phyloP scores from a whole-genome alignment of 257 asterid species.

The Solanum bulbocastanum region DNA sequence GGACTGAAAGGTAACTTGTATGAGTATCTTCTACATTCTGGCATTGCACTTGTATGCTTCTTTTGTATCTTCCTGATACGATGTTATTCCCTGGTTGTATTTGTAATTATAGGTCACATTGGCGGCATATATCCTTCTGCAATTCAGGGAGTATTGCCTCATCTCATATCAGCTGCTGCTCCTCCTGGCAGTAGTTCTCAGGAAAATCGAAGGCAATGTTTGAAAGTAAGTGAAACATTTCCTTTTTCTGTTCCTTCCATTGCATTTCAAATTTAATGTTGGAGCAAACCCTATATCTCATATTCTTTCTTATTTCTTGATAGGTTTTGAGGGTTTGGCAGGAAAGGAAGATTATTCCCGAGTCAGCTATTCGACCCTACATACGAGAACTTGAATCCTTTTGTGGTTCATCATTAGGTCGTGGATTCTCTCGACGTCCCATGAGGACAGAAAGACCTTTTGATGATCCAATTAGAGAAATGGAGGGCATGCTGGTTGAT shows the following conservation, averaged over 20 bases:
- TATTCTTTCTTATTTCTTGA: not conserved
- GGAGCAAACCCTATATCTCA: not conserved
- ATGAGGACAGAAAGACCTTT: constrained; percentile 69
- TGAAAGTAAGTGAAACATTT: constrained; percentile 49
- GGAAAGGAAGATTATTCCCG: constrained; percentile 79
- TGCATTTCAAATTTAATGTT: not conserved
- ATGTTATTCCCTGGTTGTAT: constrained; percentile 8
- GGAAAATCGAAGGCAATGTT: constrained; percentile 83
- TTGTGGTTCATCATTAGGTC: constrained; percentile 51
- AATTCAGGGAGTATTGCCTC: constrained; percentile 65
- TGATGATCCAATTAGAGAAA: constrained; percentile 83
- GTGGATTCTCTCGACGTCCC: constrained; percentile 49
- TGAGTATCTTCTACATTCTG: constrained; percentile 2
- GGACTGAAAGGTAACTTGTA: constrained; percentile 56
- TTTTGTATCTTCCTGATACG: not conserved
- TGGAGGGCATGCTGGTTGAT: constrained; percentile 93
- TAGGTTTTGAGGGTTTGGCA: constrained; percentile 96
- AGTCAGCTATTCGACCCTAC: constrained; percentile 64
- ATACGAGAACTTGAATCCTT: constrained; percentile 73
- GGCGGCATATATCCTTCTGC: constrained; percentile 73
- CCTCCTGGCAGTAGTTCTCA: constrained; percentile 68
- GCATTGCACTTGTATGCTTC: not conserved
- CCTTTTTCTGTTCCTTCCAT: constrained; percentile 1
- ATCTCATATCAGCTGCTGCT: constrained; percentile 78
- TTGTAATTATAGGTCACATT: constrained; percentile 49